phyloP scores from a whole-genome alignment of 1,139 yeast genomes.

The Candida mesenterica region DNA sequence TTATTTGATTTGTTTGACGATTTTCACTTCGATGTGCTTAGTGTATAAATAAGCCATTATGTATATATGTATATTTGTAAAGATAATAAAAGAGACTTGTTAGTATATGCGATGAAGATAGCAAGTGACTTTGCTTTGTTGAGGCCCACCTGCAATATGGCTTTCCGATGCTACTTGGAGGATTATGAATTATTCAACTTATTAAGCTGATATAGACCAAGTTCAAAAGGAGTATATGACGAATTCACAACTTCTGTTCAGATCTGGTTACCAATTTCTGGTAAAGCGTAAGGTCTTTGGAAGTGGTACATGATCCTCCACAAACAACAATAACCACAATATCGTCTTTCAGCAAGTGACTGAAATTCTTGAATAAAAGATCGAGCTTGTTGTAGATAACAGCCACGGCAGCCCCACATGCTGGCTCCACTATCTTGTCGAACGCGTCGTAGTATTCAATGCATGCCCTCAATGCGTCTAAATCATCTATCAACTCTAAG shows the following conservation, averaged over 20 bases:
- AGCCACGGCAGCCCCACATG: slow-evolving; percentile 71
- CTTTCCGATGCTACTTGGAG: no score
- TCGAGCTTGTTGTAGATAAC: slow-evolving; percentile 42
- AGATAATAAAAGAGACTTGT: no score
- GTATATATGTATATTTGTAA: not conserved
- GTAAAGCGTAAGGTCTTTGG: slow-evolving; percentile 14
- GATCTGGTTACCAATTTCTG: slow-evolving; percentile 14
- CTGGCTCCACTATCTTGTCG: slow-evolving; percentile 62
- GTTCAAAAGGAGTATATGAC: no score
- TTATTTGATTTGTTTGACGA: slow-evolving; percentile 12
- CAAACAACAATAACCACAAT: slow-evolving; percentile 59
- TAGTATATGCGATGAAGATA: no score
- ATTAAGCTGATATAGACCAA: no score
- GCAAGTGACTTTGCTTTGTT: no score
- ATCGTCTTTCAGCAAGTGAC: slow-evolving; percentile 42
- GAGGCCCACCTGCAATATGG: no score
- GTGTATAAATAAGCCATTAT: not conserved
- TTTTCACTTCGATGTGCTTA: slow-evolving; percentile 2
- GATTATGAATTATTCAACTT: no score
- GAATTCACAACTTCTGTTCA: slow-evolving; percentile 13
- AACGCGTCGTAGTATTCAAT: slow-evolving; percentile 48
- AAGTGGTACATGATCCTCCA: slow-evolving; percentile 55
- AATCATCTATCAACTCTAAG: slow-evolving; percentile 51
- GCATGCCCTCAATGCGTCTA: slow-evolving; percentile 53
- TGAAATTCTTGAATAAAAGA: slow-evolving; percentile 29